Percentiles rank a stretch among this genome's conserved stretches.
These are phyloP conservation scores for Pseudogymnoascus sp. DNA, from an alignment of 2,329 filamentous ascomycete genomes.

Conservation along the genomic window DNA sequence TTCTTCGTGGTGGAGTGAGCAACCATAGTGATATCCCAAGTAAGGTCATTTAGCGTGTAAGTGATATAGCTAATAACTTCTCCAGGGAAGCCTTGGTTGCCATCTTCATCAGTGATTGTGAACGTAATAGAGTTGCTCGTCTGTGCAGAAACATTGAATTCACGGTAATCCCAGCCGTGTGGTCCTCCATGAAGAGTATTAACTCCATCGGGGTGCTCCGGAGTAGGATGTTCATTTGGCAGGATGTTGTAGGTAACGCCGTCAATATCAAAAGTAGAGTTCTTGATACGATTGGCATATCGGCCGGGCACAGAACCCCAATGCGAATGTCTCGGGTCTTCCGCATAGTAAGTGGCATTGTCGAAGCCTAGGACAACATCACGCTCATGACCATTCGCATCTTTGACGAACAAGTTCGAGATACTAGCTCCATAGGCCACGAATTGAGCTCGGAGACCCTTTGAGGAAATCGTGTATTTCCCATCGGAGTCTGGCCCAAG, in stretches of 20 bases:
- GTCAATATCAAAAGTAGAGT: slow-evolving; percentile 64
- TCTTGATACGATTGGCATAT: slow-evolving; percentile 76
- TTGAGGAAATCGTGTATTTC: slow-evolving; percentile 66
- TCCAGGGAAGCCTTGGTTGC: slow-evolving; percentile 70
- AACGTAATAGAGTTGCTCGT: slow-evolving; percentile 65
- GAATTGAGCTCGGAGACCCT: slow-evolving; percentile 61
- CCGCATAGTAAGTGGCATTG: slow-evolving; percentile 63
- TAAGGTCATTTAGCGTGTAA: slow-evolving; percentile 59
- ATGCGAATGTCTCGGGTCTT: slow-evolving; percentile 61
- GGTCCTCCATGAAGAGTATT: slow-evolving; percentile 64
- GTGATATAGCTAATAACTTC: slow-evolving; percentile 69
- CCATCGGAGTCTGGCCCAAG: slow-evolving; percentile 48
- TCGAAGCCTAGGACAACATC: slow-evolving; percentile 71
- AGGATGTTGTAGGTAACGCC: slow-evolving; percentile 51
- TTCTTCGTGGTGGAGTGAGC: slow-evolving; percentile 64
- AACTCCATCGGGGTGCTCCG: slow-evolving; percentile 43
- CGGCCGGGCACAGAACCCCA: slow-evolving; percentile 67
- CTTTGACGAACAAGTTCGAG: slow-evolving; percentile 63
- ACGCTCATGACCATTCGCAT: slow-evolving; percentile 59
- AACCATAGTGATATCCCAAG: slow-evolving; percentile 68
- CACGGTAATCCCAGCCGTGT: slow-evolving; percentile 69
- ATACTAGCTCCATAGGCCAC: slow-evolving; percentile 70
- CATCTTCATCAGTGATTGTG: slow-evolving; percentile 64
- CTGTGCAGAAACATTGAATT: slow-evolving; percentile 69
- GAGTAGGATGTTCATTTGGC: slow-evolving; percentile 56